Evolutionary conservation across 2,329 filamentous ascomycete genomes (phyloP), one percentile per base, ranked within the genome.

Genomic region (Colletotrichum chrysophilum): DNA sequence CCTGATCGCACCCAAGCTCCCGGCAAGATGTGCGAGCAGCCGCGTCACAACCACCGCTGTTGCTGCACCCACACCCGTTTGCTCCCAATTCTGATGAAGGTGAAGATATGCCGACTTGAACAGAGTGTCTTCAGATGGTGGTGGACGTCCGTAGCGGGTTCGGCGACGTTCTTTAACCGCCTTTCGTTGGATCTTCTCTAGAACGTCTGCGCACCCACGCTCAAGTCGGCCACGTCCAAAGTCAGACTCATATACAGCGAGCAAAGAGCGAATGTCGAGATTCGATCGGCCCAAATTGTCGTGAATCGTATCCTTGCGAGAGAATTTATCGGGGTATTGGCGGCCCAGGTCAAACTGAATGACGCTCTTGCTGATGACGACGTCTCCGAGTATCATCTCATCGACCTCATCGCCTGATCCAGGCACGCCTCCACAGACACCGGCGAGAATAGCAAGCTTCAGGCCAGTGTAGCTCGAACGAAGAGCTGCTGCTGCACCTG

Each of bases 301-400:
- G 0, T 76, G 21, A 13, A 79, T 24, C 0, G 77, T 79, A n/a
- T 79, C 77, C 56, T 81, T 81, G 12, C 66, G 68, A 24, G 77
- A 30, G 26, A 82, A 82, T 4, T 69, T 28, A 12, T 67, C 43
- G 2, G 65, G 12, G 13, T 55, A 30, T 2, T 52, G 65, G 5
- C 28, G 43, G 4, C 65, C 65, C 3, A 67, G 3, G 9, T 32
- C 83, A 66, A 80, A 81, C 66, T 83, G 80, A 10, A 83, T 58
- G 2, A 84, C 72, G 1, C 71, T 73, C 3, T 79, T 75, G 62
- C 82, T 82, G 24, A 84, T 78, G n/a, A 84, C 62, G 7, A 81
- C 81, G 58, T 82, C 81, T 32, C 81, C 81, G 1, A 82, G 77
- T 2, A 80, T n/a, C 5, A 79, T 77, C 28, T 79, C 79, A 26